Percentiles rank a stretch among this genome's conserved stretches.
These are phyloP conservation scores for Ceratobasidium sp. DNA, from an alignment of 1,284 basidiomycete genomes.

Conservation along the genomic window DNA sequence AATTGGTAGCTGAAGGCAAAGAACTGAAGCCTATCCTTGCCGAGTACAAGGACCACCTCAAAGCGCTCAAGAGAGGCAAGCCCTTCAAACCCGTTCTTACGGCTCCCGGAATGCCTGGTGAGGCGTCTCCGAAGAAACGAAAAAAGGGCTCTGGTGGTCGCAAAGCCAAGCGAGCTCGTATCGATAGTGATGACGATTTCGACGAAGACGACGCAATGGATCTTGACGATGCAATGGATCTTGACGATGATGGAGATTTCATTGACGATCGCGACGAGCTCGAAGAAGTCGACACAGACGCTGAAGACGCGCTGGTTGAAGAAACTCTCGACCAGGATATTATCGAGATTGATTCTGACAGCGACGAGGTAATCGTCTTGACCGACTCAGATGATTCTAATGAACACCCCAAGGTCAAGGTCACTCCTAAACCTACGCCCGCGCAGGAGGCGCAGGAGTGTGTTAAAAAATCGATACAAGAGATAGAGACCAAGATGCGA, in stretches of 20 bases:
- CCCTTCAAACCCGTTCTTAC: constrained; percentile 56
- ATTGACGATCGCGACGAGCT: constrained; percentile 29
- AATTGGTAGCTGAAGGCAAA: constrained; percentile 49
- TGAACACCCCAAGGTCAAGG: too few species aligned
- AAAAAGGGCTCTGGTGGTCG: constrained; percentile 54
- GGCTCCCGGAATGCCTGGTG: constrained; percentile 47
- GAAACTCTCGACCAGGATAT: constrained; percentile 4
- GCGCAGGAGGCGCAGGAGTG: constrained; percentile 47
- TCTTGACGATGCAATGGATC: constrained; percentile 41
- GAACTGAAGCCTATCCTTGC: constrained; percentile 51
- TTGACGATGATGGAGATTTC: constrained; percentile 13
- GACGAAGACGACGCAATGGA: constrained; percentile 47
- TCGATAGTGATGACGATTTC: constrained; percentile 47
- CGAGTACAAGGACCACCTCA: constrained; percentile 58
- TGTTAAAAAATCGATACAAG: constrained; percentile 56
- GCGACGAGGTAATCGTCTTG: constrained; percentile 46
- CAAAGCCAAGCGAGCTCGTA: constrained; percentile 55
- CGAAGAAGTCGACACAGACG: too few species aligned
- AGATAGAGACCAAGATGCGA: constrained; percentile 55
- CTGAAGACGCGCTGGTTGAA: constrained; percentile 36
- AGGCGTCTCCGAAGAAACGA: constrained; percentile 56
- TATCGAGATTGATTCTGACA: constrained; percentile 45
- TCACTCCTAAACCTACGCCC: background rate
- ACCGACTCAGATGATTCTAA: constrained; percentile 40
- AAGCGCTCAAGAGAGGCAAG: constrained; percentile 57